A percentile compares a stretch with the other conserved stretches of the same genome.
These are phyloP conservation scores for Euclidium syriacum DNA, from an alignment of 345 rosid genomes.

Conservation along the genomic window DNA sequence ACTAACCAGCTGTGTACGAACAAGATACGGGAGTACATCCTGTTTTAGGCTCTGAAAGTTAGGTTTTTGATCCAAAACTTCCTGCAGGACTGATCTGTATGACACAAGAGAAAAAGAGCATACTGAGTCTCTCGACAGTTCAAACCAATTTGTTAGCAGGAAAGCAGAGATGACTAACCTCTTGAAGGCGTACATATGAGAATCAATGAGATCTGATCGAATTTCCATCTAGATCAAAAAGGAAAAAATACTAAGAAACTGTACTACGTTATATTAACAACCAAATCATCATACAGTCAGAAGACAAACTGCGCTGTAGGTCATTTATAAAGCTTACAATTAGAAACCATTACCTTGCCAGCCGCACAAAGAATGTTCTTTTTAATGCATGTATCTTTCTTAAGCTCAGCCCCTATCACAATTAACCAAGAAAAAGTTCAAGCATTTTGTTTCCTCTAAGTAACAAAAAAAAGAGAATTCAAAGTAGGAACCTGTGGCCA, in stretches of 20 bases:
- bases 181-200: constrained; percentile 95
- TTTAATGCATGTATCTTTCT: constrained; percentile 70
- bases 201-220: constrained; percentile 92
- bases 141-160: constrained; percentile 3
- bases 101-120: constrained; percentile 8
- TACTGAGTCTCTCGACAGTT: background rate
- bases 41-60: constrained; percentile 71
- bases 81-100: constrained; percentile 70
- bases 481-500: constrained; percentile 63
- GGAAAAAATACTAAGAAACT: constrained; percentile 12
- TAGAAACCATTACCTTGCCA: constrained; percentile 61
- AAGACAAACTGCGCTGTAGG: constrained; percentile 2
- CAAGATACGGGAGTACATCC: constrained; percentile 89
- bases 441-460: constrained; percentile 13
- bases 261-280: background rate
- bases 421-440: constrained; percentile 12
- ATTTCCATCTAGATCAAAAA: constrained; percentile 71
- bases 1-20: constrained; percentile 93
- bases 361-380: constrained; percentile 74
- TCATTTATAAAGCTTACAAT: background rate
- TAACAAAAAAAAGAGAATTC: background rate
- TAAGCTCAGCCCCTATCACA: constrained; percentile 62
- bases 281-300: background rate
- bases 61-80: constrained; percentile 65
- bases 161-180: constrained; percentile 44